These are phyloP conservation scores for Deuterostichococcus epilithicus DNA, from an alignment of 139 green algal genomes.

Conservation along the genomic window DNA sequence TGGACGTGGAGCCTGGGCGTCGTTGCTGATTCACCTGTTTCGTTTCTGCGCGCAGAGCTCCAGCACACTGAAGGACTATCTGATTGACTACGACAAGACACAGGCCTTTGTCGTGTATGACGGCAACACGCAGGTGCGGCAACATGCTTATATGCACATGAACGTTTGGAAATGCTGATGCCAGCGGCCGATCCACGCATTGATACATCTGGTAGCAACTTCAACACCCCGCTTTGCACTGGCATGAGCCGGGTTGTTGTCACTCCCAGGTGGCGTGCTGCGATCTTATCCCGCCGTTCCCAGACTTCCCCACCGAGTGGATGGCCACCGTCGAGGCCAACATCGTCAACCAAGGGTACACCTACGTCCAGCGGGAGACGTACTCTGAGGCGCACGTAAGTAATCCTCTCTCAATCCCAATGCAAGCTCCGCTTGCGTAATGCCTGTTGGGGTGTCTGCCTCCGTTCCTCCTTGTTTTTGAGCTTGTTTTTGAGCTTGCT, in stretches of 20 bases:
- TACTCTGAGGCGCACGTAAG: not conserved
- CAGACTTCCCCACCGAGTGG: not conserved
- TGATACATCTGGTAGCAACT: too few species aligned
- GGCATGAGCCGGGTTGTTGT: not conserved
- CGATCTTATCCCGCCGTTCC: not conserved
- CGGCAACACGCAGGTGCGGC: not conserved
- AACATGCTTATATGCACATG: too few species aligned
- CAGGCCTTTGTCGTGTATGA: not conserved
- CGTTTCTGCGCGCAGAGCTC: not conserved
- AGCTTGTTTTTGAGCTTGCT: too few species aligned
- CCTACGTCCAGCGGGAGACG: not conserved
- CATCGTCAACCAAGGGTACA: slow-evolving; percentile 3
- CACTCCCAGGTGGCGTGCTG: slow-evolving; percentile 5
- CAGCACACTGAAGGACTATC: not conserved
- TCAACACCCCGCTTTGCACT: not conserved
- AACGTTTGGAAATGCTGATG: too few species aligned
- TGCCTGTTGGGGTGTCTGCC: too few species aligned
- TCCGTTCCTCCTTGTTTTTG: too few species aligned
- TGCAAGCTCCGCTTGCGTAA: too few species aligned
- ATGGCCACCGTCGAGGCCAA: not conserved
- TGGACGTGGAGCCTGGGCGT: too few species aligned
- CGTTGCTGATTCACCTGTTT: too few species aligned
- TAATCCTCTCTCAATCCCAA: too few species aligned
- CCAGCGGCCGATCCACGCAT: too few species aligned
- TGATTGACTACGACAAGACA: not conserved